Percentiles rank a stretch among this genome's conserved stretches.
Evolutionary conservation across 495 filamentous ascomycete genomes (phyloP).

Genomic region (Xylaria venustula): DNA sequence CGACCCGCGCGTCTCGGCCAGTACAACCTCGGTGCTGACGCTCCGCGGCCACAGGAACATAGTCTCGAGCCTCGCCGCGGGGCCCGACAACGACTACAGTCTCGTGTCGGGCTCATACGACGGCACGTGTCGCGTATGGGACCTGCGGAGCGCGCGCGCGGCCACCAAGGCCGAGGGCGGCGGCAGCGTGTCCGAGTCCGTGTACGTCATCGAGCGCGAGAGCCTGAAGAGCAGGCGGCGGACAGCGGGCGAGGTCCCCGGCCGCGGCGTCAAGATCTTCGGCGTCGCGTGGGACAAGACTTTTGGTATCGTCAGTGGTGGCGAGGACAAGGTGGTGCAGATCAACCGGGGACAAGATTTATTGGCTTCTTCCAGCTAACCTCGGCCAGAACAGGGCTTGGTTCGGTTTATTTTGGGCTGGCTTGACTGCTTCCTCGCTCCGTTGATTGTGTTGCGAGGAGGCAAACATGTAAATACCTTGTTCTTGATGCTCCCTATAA

Average conservation of each 20-base stretch:
- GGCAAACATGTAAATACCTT: neutral
- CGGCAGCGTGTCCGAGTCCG: slow-evolving; percentile 72
- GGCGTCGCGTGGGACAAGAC: slow-evolving; percentile 79
- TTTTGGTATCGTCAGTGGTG: slow-evolving; percentile 85
- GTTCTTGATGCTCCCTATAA: no score
- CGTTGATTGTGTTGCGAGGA: no score
- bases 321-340: slow-evolving; percentile 91
- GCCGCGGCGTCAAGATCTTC: slow-evolving; percentile 78
- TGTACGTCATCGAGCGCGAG: slow-evolving; percentile 78
- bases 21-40: slow-evolving; percentile 76
- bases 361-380: slow-evolving; percentile 1
- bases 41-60: slow-evolving; percentile 87
- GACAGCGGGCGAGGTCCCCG: slow-evolving; percentile 56
- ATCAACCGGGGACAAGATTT: slow-evolving; percentile 58
- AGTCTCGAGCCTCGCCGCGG: slow-evolving; percentile 66
- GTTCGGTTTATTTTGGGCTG: neutral
- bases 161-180: slow-evolving; percentile 58
- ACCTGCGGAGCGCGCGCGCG: slow-evolving; percentile 70
- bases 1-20: slow-evolving; percentile 76
- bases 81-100: slow-evolving; percentile 72
- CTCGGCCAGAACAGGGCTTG: no score
- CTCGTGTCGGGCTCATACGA: slow-evolving; percentile 84
- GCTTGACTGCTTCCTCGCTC: no score
- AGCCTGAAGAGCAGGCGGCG: slow-evolving; percentile 45
- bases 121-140: slow-evolving; percentile 89